Percentiles rank a stretch among this genome's conserved stretches.
These are phyloP conservation scores for Fusarium sp. DNA, from an alignment of 2,329 filamentous ascomycete genomes.

Conservation along the genomic window DNA sequence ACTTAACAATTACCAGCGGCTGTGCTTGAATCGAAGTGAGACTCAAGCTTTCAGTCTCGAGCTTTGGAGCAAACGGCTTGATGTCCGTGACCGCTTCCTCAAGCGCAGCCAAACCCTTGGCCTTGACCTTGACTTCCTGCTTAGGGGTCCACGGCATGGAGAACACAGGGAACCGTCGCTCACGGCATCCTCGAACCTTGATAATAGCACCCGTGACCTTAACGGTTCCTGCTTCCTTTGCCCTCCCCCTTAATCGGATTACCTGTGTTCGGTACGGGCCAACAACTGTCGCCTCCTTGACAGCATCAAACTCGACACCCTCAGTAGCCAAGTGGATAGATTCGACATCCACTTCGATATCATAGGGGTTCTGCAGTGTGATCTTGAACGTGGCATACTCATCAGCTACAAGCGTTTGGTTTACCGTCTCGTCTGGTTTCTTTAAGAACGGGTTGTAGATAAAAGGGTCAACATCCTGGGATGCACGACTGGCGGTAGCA, in stretches of 20 bases:
- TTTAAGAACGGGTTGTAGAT: slow-evolving; percentile 95
- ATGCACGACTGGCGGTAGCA: slow-evolving; percentile 62
- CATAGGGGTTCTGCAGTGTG: slow-evolving; percentile 92
- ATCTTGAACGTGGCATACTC: slow-evolving; percentile 84
- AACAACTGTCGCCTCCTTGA: slow-evolving; percentile 74
- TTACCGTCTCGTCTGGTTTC: slow-evolving; percentile 67
- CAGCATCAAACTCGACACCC: slow-evolving; percentile 77
- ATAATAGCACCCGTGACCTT: slow-evolving; percentile 83
- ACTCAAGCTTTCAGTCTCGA: slow-evolving; percentile 65
- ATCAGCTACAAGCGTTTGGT: slow-evolving; percentile 81
- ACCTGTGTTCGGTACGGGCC: slow-evolving; percentile 87
- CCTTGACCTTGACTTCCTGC: slow-evolving; percentile 79
- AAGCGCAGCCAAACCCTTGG: slow-evolving; percentile 73
- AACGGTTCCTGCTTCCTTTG: slow-evolving; percentile 74
- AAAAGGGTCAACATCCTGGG: slow-evolving; percentile 82
- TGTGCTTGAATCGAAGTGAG: slow-evolving; percentile 84
- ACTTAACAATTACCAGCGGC: slow-evolving; percentile 80
- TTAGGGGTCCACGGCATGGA: slow-evolving; percentile 79
- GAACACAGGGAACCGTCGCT: slow-evolving; percentile 88
- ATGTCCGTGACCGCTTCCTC: slow-evolving; percentile 58
- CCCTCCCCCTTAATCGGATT: slow-evolving; percentile 76
- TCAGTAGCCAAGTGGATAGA: slow-evolving; percentile 80
- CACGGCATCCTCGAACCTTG: slow-evolving; percentile 83
- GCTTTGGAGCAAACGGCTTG: slow-evolving; percentile 54
- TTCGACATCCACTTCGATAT: slow-evolving; percentile 92